phyloP scores from a whole-genome alignment of 2,329 filamentous ascomycete genomes.

The Alternaria consortialis region DNA sequence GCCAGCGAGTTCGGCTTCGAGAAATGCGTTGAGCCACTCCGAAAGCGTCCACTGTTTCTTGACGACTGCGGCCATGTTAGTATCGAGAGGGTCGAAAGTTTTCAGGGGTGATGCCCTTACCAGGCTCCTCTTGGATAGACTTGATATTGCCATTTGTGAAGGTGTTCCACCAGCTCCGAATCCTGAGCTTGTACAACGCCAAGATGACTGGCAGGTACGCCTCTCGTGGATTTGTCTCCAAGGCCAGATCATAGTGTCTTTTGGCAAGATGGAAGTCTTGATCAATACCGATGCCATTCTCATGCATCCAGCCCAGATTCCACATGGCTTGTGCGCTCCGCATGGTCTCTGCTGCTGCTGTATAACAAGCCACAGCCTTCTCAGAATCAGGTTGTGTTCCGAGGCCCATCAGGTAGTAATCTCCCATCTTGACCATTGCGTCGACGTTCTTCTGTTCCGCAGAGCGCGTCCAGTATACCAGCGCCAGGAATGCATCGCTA shows the following conservation, averaged over 20 bases:
- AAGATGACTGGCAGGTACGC: conserved; percentile 93
- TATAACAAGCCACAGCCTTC: conserved; percentile 93
- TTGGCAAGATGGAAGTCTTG: conserved; percentile 99
- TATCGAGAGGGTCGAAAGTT: neutral
- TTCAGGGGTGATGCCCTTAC: conserved; percentile 60
- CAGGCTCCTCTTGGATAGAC: conserved; percentile 87
- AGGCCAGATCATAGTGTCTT: conserved; percentile 90
- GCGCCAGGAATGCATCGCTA: conserved; percentile 71
- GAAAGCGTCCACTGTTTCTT: conserved; percentile 78
- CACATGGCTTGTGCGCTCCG: conserved; percentile 94
- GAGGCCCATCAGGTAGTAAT: conserved; percentile 89
- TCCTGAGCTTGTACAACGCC: conserved; percentile 82
- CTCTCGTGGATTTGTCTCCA: conserved; percentile 85
- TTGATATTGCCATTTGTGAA: conserved; percentile 91
- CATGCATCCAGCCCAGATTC: conserved; percentile 99
- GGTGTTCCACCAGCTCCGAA: conserved; percentile 93
- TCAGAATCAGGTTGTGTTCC: conserved; percentile 74
- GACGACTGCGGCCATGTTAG: conserved; percentile 59
- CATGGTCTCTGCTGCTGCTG: conserved; percentile 87
- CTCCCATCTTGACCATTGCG: conserved; percentile 95
- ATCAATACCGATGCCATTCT: conserved; percentile 89
- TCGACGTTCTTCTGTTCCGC: conserved; percentile 94
- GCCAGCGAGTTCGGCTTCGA: conserved; percentile 67
- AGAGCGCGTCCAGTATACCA: conserved; percentile 95
- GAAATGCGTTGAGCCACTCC: conserved; percentile 88